Percentiles rank a stretch among this genome's conserved stretches.
Conservation (phyloP, 2,329 filamentous ascomycete species). For the Aspergillus felis region DNA sequence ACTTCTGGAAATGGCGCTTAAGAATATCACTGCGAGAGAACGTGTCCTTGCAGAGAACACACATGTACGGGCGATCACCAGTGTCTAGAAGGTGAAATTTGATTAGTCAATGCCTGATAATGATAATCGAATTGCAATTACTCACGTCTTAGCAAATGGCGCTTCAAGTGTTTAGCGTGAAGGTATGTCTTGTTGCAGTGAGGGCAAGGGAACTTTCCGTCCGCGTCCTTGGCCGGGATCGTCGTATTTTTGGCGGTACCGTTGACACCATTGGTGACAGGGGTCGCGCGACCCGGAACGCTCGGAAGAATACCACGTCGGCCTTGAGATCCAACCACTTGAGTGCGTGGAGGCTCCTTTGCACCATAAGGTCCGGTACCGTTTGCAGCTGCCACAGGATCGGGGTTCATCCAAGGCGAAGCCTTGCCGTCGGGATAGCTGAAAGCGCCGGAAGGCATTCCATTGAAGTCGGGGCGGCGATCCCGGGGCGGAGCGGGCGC, state of each 20-base stretch:
- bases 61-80: constrained; percentile 96
- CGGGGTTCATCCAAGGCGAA: constrained; percentile 47
- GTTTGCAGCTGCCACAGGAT: constrained; percentile 37
- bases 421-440: constrained; percentile 52
- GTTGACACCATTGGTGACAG: constrained; percentile 60
- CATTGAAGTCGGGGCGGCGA: constrained; percentile 53
- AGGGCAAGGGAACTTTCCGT: constrained; percentile 96
- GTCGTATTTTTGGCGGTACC: constrained; percentile 71
- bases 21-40: constrained; percentile 97
- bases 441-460: constrained; percentile 69
- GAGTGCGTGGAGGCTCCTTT: constrained; percentile 55
- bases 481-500: constrained; percentile 63
- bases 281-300: constrained; percentile 78
- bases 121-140: constrained; percentile 27
- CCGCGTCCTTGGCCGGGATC: constrained; percentile 90
- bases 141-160: constrained; percentile 93
- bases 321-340: constrained; percentile 93
- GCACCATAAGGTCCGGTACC: constrained; percentile 36
- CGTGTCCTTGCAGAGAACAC: constrained; percentile 93
- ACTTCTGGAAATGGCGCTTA: constrained; percentile 99
- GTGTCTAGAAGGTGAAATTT: constrained; percentile 63
- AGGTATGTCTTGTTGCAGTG: constrained; percentile 98
- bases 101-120: constrained; percentile 6
- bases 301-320: constrained; percentile 87
- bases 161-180: constrained; percentile 95